These are phyloP conservation scores for Aspergillus ibericus DNA, from an alignment of 2,329 filamentous ascomycete genomes.

Conservation along the genomic window DNA sequence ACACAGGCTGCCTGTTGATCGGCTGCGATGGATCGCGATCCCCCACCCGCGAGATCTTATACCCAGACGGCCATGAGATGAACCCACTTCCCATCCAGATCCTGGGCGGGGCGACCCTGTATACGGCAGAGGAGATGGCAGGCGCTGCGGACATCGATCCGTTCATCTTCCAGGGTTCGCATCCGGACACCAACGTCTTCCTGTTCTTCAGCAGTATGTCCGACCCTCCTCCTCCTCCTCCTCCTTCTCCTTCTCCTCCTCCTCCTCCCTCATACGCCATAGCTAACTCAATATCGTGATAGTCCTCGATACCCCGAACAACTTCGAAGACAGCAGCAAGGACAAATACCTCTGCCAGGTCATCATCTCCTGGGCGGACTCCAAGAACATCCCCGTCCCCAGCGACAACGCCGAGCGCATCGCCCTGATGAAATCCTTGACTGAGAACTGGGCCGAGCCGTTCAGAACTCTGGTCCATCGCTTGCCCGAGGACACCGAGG, in stretches of 20 bases:
- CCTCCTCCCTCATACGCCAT: neutral
- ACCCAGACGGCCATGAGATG: conserved; percentile 28
- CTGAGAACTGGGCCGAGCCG: conserved; percentile 51
- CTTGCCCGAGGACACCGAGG: conserved; percentile 45
- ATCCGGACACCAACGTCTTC: conserved; percentile 54
- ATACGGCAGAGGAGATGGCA: conserved; percentile 44
- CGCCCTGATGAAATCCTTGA: conserved; percentile 46
- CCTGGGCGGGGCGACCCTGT: conserved; percentile 49
- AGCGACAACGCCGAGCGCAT: conserved; percentile 40
- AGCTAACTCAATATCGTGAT: neutral
- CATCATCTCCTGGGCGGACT: conserved; percentile 53
- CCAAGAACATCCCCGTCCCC: conserved; percentile 43
- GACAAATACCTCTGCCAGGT: conserved; percentile 51
- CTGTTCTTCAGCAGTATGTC: conserved; percentile 54
- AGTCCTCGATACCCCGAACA: conserved; percentile 54
- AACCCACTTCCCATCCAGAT: conserved; percentile 51
- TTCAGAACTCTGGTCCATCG: conserved; percentile 46
- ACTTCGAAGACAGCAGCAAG: conserved; percentile 31
- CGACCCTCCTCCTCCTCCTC: no score
- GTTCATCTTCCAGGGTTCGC: conserved; percentile 56
- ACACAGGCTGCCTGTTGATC: conserved; percentile 47
- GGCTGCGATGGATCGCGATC: conserved; percentile 56
- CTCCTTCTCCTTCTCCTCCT: no score
- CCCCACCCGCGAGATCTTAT: conserved; percentile 39
- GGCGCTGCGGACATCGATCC: conserved; percentile 52